A percentile compares a stretch with the other conserved stretches of the same genome.
Evolutionary conservation across 805 yeast species (phyloP).

Genomic region (Metschnikowia vanudenii): DNA sequence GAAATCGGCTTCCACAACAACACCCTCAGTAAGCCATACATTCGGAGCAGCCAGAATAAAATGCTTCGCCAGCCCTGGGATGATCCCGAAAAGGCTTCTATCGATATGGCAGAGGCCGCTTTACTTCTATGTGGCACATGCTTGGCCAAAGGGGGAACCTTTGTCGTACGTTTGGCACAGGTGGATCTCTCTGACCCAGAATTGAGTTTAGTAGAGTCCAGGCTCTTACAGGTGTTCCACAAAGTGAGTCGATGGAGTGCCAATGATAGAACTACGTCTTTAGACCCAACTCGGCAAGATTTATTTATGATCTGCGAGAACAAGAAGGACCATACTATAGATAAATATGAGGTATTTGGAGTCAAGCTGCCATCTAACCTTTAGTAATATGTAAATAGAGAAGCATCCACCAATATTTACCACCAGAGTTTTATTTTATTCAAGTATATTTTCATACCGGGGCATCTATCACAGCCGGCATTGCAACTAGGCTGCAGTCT

Average conservation of each 20-base stretch:
- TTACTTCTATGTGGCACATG: slow-evolving; percentile 30
- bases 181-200: slow-evolving; percentile 32
- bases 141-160: slow-evolving; percentile 30
- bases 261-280: slow-evolving; percentile 5
- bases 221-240: slow-evolving; percentile 29
- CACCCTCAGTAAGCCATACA: slow-evolving; percentile 36
- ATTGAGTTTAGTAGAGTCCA: slow-evolving; percentile 23
- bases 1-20: slow-evolving; percentile 37
- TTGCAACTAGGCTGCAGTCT: background rate
- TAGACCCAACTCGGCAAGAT: slow-evolving; percentile 17
- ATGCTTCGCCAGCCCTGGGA: slow-evolving; percentile 27
- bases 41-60: slow-evolving; percentile 27
- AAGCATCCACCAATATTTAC: background rate
- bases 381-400: background rate
- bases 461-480: background rate
- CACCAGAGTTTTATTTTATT: background rate
- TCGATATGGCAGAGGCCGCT: slow-evolving; percentile 43
- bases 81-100: slow-evolving; percentile 28
- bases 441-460: background rate
- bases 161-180: slow-evolving; percentile 30
- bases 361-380: slow-evolving; percentile 6
- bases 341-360: slow-evolving; percentile 17
- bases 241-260: slow-evolving; percentile 24
- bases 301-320: slow-evolving; percentile 30
- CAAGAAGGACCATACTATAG: slow-evolving; percentile 10